Conservation (phyloP, 805 yeast species). For the Wickerhamomyces subpelliculosus region DNA sequence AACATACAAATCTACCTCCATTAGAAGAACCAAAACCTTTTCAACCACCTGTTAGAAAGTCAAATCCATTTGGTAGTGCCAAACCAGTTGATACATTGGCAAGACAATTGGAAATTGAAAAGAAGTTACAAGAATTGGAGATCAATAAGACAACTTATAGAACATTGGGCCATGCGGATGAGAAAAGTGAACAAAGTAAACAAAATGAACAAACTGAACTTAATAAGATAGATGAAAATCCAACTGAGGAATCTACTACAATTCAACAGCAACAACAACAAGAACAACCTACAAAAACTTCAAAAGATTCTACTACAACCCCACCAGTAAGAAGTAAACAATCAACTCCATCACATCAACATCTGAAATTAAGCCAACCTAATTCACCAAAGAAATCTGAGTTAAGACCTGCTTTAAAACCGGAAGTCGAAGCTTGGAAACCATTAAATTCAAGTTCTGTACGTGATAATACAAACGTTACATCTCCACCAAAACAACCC, state of each 20-base stretch:
- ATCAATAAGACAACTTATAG: constrained; percentile 37
- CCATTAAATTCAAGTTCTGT: constrained; percentile 3
- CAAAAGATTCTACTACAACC: too few species aligned
- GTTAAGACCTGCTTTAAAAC: constrained; percentile 10
- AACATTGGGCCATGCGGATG: constrained; percentile 15
- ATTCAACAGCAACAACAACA: background rate
- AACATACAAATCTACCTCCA: constrained; percentile 4
- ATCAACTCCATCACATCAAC: background rate
- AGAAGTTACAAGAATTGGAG: constrained; percentile 32
- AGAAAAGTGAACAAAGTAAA: background rate
- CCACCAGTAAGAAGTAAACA: background rate
- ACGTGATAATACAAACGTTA: background rate
- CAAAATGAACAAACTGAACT: too few species aligned
- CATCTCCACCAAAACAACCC: too few species aligned
- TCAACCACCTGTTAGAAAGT: constrained; percentile 27
- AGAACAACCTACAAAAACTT: background rate
- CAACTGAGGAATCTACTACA: too few species aligned
- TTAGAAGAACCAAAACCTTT: constrained; percentile 17
- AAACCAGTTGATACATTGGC: constrained; percentile 77
- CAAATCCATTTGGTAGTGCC: constrained; percentile 79
- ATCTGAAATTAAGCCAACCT: background rate
- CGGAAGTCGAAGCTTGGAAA: constrained; percentile 10
- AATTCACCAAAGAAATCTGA: constrained; percentile 1
- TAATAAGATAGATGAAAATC: too few species aligned
- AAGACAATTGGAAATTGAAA: constrained; percentile 57